Conservation (phyloP, 768 basidiomycete genomes). For the Lactarius hatsudake region DNA sequence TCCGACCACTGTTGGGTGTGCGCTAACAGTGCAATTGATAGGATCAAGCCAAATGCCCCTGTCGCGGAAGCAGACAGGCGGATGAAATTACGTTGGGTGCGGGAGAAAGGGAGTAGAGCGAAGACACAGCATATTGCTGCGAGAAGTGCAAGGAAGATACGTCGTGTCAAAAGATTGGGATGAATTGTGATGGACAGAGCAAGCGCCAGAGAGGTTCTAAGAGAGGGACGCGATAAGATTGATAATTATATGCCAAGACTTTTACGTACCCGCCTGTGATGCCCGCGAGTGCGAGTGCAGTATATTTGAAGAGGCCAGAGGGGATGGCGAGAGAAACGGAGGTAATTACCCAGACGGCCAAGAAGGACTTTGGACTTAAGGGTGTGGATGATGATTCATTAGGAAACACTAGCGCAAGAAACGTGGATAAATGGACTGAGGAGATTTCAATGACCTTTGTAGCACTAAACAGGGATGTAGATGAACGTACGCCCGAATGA, state of each 20-base stretch:
- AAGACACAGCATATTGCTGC: conserved; percentile 40
- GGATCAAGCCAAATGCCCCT: conserved; percentile 55
- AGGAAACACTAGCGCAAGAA: conserved; percentile 57
- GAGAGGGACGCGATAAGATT: conserved; percentile 1
- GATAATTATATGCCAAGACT: background rate
- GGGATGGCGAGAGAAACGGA: conserved; percentile 47
- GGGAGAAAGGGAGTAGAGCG: conserved; percentile 45
- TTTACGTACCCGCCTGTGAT: conserved; percentile 52
- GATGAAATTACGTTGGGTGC: conserved; percentile 46
- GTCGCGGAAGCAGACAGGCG: conserved; percentile 51
- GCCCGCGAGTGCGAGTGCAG: conserved; percentile 47
- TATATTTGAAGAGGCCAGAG: conserved; percentile 53
- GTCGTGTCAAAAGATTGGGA: conserved; percentile 48
- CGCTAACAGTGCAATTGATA: conserved; percentile 54
- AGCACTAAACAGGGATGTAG: conserved; percentile 14
- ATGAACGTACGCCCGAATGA: conserved; percentile 53
- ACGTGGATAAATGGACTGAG: conserved; percentile 57
- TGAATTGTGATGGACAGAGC: conserved; percentile 54
- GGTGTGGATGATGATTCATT: conserved; percentile 44
- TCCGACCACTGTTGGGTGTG: conserved; percentile 54
- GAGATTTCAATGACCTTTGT: conserved; percentile 4
- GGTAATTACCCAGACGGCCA: conserved; percentile 59
- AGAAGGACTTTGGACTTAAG: conserved; percentile 49
- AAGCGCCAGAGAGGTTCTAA: conserved; percentile 46
- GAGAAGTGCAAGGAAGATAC: conserved; percentile 42